phyloP scores from a whole-genome alignment of 164 flowering plant species.

The Macadamia tetraphylla region DNA sequence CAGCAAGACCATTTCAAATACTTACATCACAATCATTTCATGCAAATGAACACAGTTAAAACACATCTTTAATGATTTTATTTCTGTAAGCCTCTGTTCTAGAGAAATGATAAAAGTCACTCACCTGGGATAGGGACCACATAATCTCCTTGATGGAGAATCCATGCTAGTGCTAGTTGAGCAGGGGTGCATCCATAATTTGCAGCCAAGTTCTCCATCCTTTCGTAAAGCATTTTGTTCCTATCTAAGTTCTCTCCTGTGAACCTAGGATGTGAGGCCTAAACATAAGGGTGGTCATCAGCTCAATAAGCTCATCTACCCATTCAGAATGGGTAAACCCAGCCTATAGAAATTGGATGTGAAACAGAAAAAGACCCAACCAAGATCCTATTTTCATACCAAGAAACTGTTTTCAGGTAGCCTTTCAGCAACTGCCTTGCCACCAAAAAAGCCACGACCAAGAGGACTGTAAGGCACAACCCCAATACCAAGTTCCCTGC shows the following conservation, averaged over 20 bases:
- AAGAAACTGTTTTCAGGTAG: slow-evolving; percentile 15
- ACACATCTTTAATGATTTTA: background rate
- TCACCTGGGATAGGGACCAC: slow-evolving; percentile 38
- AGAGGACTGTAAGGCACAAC: slow-evolving; percentile 44
- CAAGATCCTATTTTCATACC: slow-evolving; percentile 9
- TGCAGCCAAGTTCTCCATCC: slow-evolving; percentile 20
- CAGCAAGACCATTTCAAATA: background rate
- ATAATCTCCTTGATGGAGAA: slow-evolving; percentile 32
- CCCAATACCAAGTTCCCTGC: slow-evolving; percentile 46
- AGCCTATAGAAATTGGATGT: too few relatives aligned
- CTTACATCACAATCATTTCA: background rate
- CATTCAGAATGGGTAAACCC: background rate
- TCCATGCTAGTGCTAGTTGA: slow-evolving; percentile 35
- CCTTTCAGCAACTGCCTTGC: slow-evolving; percentile 32
- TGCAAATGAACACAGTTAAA: background rate
- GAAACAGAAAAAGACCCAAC: background rate
- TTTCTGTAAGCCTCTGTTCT: too few relatives aligned
- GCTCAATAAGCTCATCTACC: background rate
- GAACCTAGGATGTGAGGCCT: slow-evolving; percentile 30
- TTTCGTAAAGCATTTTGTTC: slow-evolving; percentile 22
- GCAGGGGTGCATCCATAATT: slow-evolving; percentile 29
- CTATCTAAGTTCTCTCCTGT: slow-evolving; percentile 27
- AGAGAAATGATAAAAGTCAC: background rate
- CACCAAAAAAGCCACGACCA: slow-evolving; percentile 44
- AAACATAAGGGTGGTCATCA: background rate